These are phyloP conservation scores for Cinchona pubescens DNA, from an alignment of 257 asterid genomes.

Conservation along the genomic window DNA sequence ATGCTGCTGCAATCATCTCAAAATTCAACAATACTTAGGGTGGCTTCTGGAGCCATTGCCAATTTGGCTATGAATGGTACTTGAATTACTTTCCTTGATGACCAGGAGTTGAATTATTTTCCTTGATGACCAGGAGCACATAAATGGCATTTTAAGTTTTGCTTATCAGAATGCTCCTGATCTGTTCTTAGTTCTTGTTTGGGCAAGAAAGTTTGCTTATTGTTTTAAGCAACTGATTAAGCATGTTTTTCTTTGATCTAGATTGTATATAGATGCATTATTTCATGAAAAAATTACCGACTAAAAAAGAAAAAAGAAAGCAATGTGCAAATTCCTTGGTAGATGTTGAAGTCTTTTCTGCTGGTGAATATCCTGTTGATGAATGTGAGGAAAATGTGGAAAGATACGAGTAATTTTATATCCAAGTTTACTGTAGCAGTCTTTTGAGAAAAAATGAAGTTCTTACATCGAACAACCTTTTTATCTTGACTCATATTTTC, in stretches of 20 bases:
- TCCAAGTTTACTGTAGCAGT: background rate
- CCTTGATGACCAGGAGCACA: background rate
- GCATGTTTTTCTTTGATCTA: no score
- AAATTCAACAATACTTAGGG: slow-evolving; percentile 73
- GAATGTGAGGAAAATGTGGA: no score
- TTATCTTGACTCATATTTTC: no score
- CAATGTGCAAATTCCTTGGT: background rate
- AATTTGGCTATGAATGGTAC: slow-evolving; percentile 95
- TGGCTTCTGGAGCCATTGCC: slow-evolving; percentile 97
- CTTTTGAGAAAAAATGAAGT: background rate
- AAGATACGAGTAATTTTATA: no score
- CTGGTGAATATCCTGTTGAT: background rate
- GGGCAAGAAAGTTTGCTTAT: background rate
- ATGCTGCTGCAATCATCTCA: slow-evolving; percentile 72
- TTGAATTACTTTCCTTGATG: background rate
- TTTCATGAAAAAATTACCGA: background rate
- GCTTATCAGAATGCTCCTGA: background rate
- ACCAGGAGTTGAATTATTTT: background rate
- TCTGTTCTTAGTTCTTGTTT: background rate
- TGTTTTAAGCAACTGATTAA: background rate
- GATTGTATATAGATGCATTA: background rate
- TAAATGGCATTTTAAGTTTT: background rate
- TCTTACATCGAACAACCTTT: no score
- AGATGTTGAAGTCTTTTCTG: no score
- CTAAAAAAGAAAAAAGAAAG: background rate